Evolutionary conservation across 1,284 basidiomycete species (phyloP), one percentile per base, ranked within the genome.

Genomic region (Boletus semigastroideus): DNA sequence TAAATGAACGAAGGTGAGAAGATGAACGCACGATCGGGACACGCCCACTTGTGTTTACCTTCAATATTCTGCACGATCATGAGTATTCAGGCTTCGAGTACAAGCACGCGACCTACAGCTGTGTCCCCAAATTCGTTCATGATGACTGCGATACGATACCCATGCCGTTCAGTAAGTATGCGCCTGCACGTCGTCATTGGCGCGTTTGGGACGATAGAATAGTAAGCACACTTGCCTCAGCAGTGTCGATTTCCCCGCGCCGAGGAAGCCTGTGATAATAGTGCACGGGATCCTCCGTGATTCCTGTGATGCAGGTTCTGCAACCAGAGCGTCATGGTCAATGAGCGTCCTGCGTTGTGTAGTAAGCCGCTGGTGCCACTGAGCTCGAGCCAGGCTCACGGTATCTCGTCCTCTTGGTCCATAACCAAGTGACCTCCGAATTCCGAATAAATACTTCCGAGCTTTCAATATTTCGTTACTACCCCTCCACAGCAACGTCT

Each of bases 81-180:
- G 49, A 57, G 56, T 59, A 49, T 30, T 31, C 13, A 55, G 52
- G 22, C 25, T n/a, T 25, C 17, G 52, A 43, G 54, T 12, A 36
- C 39, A 46, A 45, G 19, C 45, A 48, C 41, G n/a, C n/a, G 37
- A 73, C 83, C 63, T 61, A 90, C 88, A 61, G 87, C 86, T 37
- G 88, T 89, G 64, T 92, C 89, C 12, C 88, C 90, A 64, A 93
- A 93, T 66, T 94, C 94, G 65, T 97, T 98, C 92, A 98, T 94
- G 62, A 97, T 96, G 22, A 98, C 94, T 5, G 94, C 94, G 56
- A 98, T 96, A 38, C 90, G 83, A 65, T 94, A 92, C 1, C 94
- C 94, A 78, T 97, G 94, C 42, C 87, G 78, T 64, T 92, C 92
- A 5, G 90, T 94, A 54, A 98, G 74, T 56, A 97, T 95, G 34